phyloP scores from a whole-genome alignment of 192 early-diverging fungal species.

The Podila minutissima region DNA sequence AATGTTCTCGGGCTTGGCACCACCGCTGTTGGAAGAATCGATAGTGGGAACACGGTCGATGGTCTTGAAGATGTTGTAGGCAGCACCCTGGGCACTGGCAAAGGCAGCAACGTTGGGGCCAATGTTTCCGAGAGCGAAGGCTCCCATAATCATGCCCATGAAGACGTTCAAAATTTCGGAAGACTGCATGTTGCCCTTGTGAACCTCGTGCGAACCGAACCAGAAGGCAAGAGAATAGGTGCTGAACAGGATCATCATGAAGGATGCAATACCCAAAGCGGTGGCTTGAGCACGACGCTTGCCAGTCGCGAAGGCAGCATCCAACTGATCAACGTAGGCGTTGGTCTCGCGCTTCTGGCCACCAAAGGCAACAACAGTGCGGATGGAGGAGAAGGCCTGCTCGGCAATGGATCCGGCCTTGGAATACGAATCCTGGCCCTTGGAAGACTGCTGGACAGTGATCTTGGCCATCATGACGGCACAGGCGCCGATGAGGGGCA shows the following conservation, averaged over 20 bases:
- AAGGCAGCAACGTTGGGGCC: conserved; percentile 75
- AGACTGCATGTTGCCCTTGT: conserved; percentile 55
- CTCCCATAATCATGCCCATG: conserved; percentile 83
- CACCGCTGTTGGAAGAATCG: conserved; percentile 63
- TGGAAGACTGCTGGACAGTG: conserved; percentile 55
- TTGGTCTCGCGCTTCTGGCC: conserved; percentile 75
- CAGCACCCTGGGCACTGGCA: conserved; percentile 84
- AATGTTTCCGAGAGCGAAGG: conserved; percentile 65
- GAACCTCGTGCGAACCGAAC: conserved; percentile 78
- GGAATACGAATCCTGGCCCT: conserved; percentile 79
- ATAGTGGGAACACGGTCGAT: conserved; percentile 88
- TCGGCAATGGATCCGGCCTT: conserved; percentile 87
- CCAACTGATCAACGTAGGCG: conserved; percentile 55
- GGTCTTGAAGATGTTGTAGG: conserved; percentile 79
- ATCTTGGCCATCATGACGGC: conserved; percentile 66
- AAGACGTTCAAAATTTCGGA: conserved; percentile 76
- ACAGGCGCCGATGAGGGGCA: conserved; percentile 76
- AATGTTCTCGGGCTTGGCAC: conserved; percentile 65
- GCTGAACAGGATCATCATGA: conserved; percentile 82
- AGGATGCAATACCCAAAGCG: conserved; percentile 74
- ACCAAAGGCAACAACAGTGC: conserved; percentile 90
- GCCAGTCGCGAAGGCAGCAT: conserved; percentile 68
- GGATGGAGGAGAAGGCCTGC: conserved; percentile 84
- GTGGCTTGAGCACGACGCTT: conserved; percentile 67
- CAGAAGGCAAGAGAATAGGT: conserved; percentile 89